Evolutionary conservation across 2,329 filamentous ascomycete genomes (phyloP).

Genomic region (Blastomyces emzantsi): DNA sequence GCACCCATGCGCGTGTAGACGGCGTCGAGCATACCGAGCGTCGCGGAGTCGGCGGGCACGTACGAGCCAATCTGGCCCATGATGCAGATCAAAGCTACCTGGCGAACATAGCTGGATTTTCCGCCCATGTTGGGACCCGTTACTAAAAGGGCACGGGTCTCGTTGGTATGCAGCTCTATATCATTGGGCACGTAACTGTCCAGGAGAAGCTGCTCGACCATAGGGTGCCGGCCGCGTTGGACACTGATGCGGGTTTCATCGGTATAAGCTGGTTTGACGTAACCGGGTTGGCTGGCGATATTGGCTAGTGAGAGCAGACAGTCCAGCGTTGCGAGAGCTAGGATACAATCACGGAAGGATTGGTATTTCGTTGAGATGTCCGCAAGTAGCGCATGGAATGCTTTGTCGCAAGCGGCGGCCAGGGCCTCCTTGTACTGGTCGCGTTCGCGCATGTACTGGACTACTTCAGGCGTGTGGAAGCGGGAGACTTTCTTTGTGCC

Average conservation of each 20-base stretch:
- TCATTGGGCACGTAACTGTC: constrained; percentile 88
- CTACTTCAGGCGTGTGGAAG: constrained; percentile 88
- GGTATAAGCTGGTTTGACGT: constrained; percentile 65
- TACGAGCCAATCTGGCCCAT: constrained; percentile 94
- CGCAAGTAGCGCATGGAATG: constrained; percentile 62
- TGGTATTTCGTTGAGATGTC: constrained; percentile 80
- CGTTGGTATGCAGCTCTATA: constrained; percentile 58
- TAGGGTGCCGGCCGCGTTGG: constrained; percentile 73
- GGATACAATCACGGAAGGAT: constrained; percentile 76
- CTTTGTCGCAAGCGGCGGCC: constrained; percentile 79
- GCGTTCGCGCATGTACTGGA: constrained; percentile 71
- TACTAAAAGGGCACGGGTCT: constrained; percentile 68
- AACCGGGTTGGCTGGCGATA: constrained; percentile 78
- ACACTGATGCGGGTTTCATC: constrained; percentile 61
- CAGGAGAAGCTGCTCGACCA: constrained; percentile 84
- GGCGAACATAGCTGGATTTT: constrained; percentile 94
- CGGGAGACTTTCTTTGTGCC: constrained; percentile 87
- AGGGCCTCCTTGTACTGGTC: constrained; percentile 94
- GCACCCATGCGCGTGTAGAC: constrained; percentile 95
- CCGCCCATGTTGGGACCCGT: constrained; percentile 99
- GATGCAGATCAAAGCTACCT: constrained; percentile 81
- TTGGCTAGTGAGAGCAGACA: constrained; percentile 79
- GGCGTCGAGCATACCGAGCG: constrained; percentile 75
- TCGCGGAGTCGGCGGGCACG: constrained; percentile 68
- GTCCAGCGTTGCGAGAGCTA: constrained; percentile 77